Evolutionary conservation across 495 filamentous ascomycete species (phyloP), one percentile per base, ranked within the genome.

Genomic region (Penicillium herquei): DNA sequence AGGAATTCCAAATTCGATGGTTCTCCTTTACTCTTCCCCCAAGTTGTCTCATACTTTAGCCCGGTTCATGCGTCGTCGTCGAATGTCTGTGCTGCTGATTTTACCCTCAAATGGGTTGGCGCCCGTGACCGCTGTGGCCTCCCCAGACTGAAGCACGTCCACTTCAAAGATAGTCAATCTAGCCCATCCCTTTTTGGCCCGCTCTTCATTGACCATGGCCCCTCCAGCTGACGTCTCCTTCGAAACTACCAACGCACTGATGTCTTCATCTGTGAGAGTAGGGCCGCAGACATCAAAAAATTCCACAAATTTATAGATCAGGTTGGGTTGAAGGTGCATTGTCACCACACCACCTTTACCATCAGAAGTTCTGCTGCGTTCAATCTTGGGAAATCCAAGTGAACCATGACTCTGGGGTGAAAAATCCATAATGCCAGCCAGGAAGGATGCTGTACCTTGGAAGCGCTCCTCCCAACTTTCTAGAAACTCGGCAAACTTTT

Each of bases 231-330:
- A 82, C 14, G 93, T 98, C 77, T 98, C 94, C 35, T 79, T 83
- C n/a, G 92, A 96, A 12, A 98, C 86, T 3, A 96, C 86, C 44
- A 98, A 77, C 1, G 88, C 92, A 44, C 86, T 82, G 59, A 98
- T 86, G 32, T 78, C 70, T 68, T 89, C 79, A 21, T 91, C 87
- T 1, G 91, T 93, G 65, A 95, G 87, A 1, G 94, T 98, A 26
- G 94, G 94, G 14, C 94, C 94, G 74, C 87, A 98, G 7, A 88
- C 81, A 70, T 98, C 94, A 52, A 85, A 83, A 50, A 98, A 91
- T 69, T 92, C 82, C 42, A 92, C 88, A 62, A 89, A 87, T 57
- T 87, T 86, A 51, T 96, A 71, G 7, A 65, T 61, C 45, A 88
- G 59, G 33, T 71, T 67, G 18, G 74, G 73, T 44, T 70, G 71